These are phyloP conservation scores for Pseudopediastrum boryanum DNA, from an alignment of 139 green algal species.

Conservation along the genomic window DNA sequence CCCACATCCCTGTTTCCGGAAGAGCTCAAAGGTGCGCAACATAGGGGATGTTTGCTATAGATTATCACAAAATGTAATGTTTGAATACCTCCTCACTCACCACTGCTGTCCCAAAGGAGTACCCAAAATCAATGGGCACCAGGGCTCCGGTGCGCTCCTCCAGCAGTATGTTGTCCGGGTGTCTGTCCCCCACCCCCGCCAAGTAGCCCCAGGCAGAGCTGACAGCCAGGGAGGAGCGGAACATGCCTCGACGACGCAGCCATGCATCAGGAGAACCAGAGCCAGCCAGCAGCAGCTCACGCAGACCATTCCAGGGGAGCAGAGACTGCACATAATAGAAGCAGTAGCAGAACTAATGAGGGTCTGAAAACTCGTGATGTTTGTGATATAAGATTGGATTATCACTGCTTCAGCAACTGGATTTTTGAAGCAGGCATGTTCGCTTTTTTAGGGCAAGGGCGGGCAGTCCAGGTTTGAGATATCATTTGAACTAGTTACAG, in stretches of 20 bases:
- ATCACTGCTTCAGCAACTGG: too few species aligned
- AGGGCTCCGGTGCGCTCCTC: conserved; percentile 49
- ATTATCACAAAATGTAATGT: not conserved
- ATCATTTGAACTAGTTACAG: too few species aligned
- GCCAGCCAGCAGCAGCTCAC: conserved; percentile 45
- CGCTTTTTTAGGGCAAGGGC: too few species aligned
- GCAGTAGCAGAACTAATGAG: not conserved
- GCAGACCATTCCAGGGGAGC: conserved; percentile 55
- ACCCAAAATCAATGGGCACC: conserved; percentile 84
- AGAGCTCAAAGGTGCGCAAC: too few species aligned
- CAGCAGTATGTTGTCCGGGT: conserved; percentile 76
- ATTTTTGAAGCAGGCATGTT: too few species aligned
- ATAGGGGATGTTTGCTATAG: not conserved
- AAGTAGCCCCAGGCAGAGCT: conserved; percentile 57
- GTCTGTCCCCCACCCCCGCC: conserved; percentile 73
- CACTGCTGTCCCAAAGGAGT: conserved; percentile 73
- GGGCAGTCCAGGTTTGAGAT: too few species aligned
- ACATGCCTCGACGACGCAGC: conserved; percentile 49
- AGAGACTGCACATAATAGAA: conserved; percentile 14
- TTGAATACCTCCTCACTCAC: conserved; percentile 35
- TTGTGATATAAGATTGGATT: too few species aligned
- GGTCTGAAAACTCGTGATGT: too few species aligned
- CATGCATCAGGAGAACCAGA: conserved; percentile 53
- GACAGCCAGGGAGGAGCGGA: conserved; percentile 52
- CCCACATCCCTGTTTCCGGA: not conserved